Base-by-base conservation (phyloP, 148 eudicot species). In the Fagopyrum homotropicum region DNA sequence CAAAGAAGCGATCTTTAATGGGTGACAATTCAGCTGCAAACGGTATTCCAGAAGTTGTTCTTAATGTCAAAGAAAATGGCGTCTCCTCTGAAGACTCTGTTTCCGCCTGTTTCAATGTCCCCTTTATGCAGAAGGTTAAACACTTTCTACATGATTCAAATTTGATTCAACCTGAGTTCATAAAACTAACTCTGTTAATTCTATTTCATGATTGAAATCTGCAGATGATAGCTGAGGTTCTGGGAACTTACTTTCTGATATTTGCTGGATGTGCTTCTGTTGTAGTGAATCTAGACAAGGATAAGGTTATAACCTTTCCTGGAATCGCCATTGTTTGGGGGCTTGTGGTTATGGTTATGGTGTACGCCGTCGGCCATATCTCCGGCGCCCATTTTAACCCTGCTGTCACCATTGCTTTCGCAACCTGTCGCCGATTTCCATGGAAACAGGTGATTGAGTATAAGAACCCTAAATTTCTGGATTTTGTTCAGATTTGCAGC, bases 311-410 rank as follows among this genome's bases (percentile, higher is more conserved):
- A 29, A 84, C 90, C 0, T 73, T 82, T 4, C 91, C 99, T 0
- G 98, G 99, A 3, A 72, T 96, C 4, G 77, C 99, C 0, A 87
- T 92, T 1, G 93, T 87, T 0, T 96, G 99, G 97, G 99, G 99
- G 1, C 83, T 86, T 72, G 99, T 77, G 11, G 97, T 92, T 9
- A 92, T 90, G 98, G 98, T 92, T 7, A 90, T 96, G 98, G 84
- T 96, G 68, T 76, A 69, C 74, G 52, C 77, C 15, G 77, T 75
- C 16, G 77, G 76, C 69, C 99, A 96, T 69, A 89, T 96, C 66
- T 96, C 99, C n/a, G 99, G 99, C 54, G 97, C 94, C 45, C 99
- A 96, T 82, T 84, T 96, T 19, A 96, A 96, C 73, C 99, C 99
- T 26, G 92, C 99, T 4, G 99, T 96, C 76, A 96, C 99, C 77